phyloP scores from a whole-genome alignment of 805 yeast genomes.

The Pichia kluyveri region DNA sequence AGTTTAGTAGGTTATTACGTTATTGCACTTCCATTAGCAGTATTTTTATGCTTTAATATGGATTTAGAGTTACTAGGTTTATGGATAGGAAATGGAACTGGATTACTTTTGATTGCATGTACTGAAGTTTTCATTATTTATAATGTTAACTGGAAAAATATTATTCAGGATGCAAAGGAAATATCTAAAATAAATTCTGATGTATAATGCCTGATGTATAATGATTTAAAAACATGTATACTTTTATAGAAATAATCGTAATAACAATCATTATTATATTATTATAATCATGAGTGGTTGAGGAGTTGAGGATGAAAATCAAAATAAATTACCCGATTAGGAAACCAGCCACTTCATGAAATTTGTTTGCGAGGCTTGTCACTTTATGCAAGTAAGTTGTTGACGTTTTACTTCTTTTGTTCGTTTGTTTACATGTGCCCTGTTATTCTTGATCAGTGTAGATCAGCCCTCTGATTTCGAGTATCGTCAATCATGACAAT shows the following conservation, averaged over 20 bases:
- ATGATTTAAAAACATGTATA: too few species aligned
- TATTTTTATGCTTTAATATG: constrained; percentile 43
- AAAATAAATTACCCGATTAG: background rate
- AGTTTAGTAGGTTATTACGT: constrained; percentile 65
- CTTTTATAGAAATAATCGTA: too few species aligned
- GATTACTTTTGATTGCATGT: constrained; percentile 45
- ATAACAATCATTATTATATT: too few species aligned
- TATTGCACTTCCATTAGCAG: constrained; percentile 60
- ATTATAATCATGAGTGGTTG: too few species aligned
- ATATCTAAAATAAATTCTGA: background rate
- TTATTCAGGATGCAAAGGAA: constrained; percentile 26
- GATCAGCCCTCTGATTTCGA: too few species aligned
- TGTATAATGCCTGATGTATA: too few species aligned
- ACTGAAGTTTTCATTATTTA: constrained; percentile 39
- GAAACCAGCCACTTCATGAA: constrained; percentile 3
- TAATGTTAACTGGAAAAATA: constrained; percentile 44
- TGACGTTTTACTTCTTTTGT: too few species aligned
- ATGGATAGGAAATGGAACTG: constrained; percentile 69
- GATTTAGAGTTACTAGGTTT: constrained; percentile 49
- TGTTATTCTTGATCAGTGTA: too few species aligned
- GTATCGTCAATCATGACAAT: too few species aligned
- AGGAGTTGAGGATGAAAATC: too few species aligned
- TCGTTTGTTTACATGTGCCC: too few species aligned
- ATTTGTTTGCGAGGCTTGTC: background rate
- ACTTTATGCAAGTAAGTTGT: background rate